Evolutionary conservation across 2,329 filamentous ascomycete genomes (phyloP).

Genomic region (Aspergillus candidus): DNA sequence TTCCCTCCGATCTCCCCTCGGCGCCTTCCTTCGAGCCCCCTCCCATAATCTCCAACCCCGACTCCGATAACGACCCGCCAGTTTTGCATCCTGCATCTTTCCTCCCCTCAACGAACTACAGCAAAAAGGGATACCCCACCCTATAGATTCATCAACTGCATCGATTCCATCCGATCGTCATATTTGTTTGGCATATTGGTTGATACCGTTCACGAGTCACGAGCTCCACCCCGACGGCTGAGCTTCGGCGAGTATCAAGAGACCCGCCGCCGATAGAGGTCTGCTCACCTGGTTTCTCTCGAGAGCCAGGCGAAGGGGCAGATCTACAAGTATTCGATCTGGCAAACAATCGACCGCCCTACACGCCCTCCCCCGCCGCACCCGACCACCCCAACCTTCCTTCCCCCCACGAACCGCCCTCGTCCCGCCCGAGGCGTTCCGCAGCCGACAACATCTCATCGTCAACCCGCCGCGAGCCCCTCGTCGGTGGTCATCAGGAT

Average conservation of each 20-base stretch:
- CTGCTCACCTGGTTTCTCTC: slow-evolving; percentile 41
- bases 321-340: slow-evolving; percentile 56
- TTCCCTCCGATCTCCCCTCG: too few relatives aligned
- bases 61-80: too few relatives aligned
- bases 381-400: slow-evolving; percentile 61
- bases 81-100: too few relatives aligned
- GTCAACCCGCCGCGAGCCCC: slow-evolving; percentile 14
- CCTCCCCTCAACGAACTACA: too few relatives aligned
- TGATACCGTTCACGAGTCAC: neutral
- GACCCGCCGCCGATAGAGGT: slow-evolving; percentile 29
- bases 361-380: slow-evolving; percentile 55
- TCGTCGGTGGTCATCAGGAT: slow-evolving; percentile 6
- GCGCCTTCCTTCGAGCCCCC: too few relatives aligned
- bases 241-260: slow-evolving; percentile 22
- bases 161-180: too few relatives aligned
- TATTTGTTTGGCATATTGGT: too few relatives aligned
- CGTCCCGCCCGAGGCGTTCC: slow-evolving; percentile 26
- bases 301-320: slow-evolving; percentile 40
- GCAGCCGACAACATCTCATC: slow-evolving; percentile 20
- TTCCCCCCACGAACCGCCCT: slow-evolving; percentile 47
- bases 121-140: too few relatives aligned
- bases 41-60: too few relatives aligned
- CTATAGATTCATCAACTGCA: too few relatives aligned
- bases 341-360: slow-evolving; percentile 61
- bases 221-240: slow-evolving; percentile 12